phyloP scores from a whole-genome alignment of 2,329 filamentous ascomycete genomes.

The Orbilia oligospora region DNA sequence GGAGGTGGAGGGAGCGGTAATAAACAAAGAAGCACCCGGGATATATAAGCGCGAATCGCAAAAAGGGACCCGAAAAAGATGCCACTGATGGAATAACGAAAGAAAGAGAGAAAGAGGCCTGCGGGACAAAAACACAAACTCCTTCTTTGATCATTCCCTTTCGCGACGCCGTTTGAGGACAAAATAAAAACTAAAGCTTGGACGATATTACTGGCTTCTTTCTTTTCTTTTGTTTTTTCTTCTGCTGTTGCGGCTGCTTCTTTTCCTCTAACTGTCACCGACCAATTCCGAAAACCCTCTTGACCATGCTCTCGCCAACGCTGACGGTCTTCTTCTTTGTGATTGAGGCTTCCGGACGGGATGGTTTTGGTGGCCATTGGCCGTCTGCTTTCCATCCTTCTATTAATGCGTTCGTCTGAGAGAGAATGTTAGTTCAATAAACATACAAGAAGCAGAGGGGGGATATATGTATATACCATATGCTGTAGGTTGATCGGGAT shows the following conservation, averaged over 20 bases:
- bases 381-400: conserved; percentile 64
- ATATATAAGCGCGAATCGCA: conserved; percentile 13
- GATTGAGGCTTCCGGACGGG: conserved; percentile 62
- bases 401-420: conserved; percentile 62
- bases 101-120: not conserved
- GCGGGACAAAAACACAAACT: not conserved
- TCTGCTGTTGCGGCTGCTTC: not conserved
- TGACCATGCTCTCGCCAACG: conserved; percentile 57
- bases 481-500: conserved; percentile 63
- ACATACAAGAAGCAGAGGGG: not conserved
- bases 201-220: conserved; percentile 7
- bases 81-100: conserved; percentile 1
- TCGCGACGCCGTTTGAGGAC: not conserved
- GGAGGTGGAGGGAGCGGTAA: not conserved
- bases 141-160: not conserved
- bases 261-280: conserved; percentile 36
- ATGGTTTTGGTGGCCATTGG: conserved; percentile 63
- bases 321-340: conserved; percentile 60
- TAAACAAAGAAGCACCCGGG: not conserved
- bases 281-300: conserved; percentile 59
- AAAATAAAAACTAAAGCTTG: conserved; percentile 1
- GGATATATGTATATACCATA: conserved; percentile 50
- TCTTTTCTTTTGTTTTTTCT: conserved; percentile 5
- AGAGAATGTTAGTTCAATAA: not conserved
- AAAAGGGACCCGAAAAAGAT: conserved; percentile 4